Conservation (phyloP, 2,329 filamentous ascomycete species). For the Grosmannia penicillata region DNA sequence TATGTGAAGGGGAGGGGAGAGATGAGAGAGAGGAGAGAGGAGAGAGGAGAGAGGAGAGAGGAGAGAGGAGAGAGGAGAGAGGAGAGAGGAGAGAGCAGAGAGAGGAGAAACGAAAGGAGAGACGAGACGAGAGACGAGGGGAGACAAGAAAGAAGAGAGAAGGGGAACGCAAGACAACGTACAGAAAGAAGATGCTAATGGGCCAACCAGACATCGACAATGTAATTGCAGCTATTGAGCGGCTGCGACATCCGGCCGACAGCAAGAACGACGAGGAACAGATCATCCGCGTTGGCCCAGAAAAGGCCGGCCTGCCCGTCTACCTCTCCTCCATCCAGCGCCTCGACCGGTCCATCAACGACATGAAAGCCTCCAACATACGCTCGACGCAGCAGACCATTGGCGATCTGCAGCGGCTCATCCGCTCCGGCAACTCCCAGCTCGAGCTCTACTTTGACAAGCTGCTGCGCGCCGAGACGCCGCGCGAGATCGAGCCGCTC, state of each 20-base stretch:
- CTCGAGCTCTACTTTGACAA: constrained; percentile 75
- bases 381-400: constrained; percentile 85
- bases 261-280: constrained; percentile 84
- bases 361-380: constrained; percentile 82
- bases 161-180: no score
- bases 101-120: neutral
- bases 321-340: constrained; percentile 86
- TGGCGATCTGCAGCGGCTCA: constrained; percentile 59
- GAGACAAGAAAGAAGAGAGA: no score
- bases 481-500: constrained; percentile 69
- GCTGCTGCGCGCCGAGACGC: constrained; percentile 59
- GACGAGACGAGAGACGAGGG: no score
- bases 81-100: neutral
- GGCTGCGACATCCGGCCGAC: constrained; percentile 78
- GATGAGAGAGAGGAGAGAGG: neutral
- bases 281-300: constrained; percentile 77
- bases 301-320: constrained; percentile 64
- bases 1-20: constrained; percentile 19
- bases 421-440: constrained; percentile 67
- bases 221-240: constrained; percentile 75
- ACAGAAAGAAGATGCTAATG: no score
- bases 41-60: no score
- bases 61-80: no score
- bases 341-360: constrained; percentile 66
- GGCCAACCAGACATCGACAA: constrained; percentile 81